Percentiles rank a stretch among this genome's conserved stretches.
Conservation (phyloP, 345 rosid genomes). For the Syzygium oleosum region DNA sequence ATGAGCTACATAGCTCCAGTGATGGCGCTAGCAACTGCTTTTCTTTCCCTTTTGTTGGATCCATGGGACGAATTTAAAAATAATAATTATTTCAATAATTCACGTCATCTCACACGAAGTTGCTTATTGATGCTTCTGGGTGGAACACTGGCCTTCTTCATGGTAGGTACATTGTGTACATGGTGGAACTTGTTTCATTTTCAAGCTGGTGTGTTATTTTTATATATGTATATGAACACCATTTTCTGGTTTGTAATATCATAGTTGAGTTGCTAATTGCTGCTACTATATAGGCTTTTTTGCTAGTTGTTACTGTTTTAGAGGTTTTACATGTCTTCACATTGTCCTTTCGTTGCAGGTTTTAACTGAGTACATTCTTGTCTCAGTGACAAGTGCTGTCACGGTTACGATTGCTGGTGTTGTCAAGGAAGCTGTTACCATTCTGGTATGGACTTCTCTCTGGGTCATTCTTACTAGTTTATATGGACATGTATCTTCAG, state of each 20-base stretch:
- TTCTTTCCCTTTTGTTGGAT: constrained; percentile 82
- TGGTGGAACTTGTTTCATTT: neutral
- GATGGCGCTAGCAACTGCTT: constrained; percentile 77
- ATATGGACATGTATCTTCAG: neutral
- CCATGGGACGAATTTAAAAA: constrained; percentile 81
- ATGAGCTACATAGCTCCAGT: constrained; percentile 85
- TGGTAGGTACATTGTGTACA: constrained; percentile 38
- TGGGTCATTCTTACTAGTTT: neutral
- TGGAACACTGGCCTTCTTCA: constrained; percentile 90
- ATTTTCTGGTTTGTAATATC: neutral
- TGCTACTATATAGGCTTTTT: neutral
- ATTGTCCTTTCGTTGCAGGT: constrained; percentile 48
- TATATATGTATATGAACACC: neutral
- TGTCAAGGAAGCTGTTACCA: constrained; percentile 98
- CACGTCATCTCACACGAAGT: constrained; percentile 72
- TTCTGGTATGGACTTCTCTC: constrained; percentile 44
- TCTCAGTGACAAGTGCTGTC: constrained; percentile 98
- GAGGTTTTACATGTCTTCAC: neutral
- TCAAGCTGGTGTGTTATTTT: neutral
- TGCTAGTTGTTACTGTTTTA: neutral
- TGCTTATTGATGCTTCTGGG: constrained; percentile 91
- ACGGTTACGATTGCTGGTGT: constrained; percentile 98
- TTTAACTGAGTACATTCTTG: constrained; percentile 81
- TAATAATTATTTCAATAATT: constrained; percentile 71
- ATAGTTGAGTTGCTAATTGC: neutral